phyloP scores from a whole-genome alignment of 495 filamentous ascomycete species.

The Penicillium malachiteum region DNA sequence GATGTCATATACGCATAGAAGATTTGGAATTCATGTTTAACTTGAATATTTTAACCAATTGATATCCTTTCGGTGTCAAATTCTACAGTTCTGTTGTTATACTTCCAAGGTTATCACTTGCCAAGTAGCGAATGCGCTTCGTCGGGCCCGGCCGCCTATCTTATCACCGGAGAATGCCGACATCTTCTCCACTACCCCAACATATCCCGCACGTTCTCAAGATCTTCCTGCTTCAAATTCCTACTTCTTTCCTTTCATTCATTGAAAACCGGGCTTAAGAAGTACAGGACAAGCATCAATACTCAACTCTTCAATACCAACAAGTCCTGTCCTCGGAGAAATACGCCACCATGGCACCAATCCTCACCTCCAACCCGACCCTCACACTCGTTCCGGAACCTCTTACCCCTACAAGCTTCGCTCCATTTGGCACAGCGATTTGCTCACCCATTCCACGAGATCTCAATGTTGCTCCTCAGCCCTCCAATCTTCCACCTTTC shows the following conservation, averaged over 20 bases:
- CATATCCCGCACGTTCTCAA: background rate
- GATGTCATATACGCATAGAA: background rate
- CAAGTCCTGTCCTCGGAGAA: background rate
- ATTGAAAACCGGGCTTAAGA: too few relatives aligned
- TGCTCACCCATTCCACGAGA: conserved; percentile 62
- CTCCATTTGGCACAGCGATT: conserved; percentile 81
- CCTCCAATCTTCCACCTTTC: conserved; percentile 41
- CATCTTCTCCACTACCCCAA: background rate
- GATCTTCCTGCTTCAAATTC: background rate
- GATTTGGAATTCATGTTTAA: background rate
- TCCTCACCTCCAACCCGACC: conserved; percentile 32
- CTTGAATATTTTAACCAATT: too few relatives aligned
- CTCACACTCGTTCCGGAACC: conserved; percentile 50
- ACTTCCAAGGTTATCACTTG: background rate
- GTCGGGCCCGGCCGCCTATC: background rate
- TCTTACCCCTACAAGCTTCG: conserved; percentile 66
- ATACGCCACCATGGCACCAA: conserved; percentile 25
- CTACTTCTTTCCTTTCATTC: background rate
- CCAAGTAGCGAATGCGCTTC: too few relatives aligned
- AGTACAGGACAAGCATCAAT: too few relatives aligned
- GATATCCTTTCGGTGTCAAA: too few relatives aligned
- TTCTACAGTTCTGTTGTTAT: background rate
- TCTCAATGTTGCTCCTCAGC: conserved; percentile 45
- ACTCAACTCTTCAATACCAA: too few relatives aligned
- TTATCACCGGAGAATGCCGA: background rate